Base-by-base conservation (phyloP, 371 early-diverging fungal species). In the Mortierella sp. region DNA sequence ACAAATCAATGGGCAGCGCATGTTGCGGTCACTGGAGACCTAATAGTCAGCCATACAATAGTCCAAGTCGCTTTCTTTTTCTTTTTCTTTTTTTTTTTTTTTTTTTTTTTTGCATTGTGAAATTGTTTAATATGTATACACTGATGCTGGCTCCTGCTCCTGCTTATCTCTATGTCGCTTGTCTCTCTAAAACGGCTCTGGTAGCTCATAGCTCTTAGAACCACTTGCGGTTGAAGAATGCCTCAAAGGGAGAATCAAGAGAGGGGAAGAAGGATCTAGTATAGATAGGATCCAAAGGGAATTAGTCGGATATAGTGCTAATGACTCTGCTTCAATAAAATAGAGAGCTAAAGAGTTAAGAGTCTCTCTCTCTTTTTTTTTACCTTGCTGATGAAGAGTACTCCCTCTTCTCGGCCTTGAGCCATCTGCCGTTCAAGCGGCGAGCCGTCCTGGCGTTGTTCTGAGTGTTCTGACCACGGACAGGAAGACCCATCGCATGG, bases 401-500 rank as follows among this genome's bases (percentile, higher is more conserved):
- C 57, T 77, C 77, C 29, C 60, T 67, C 72, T 59, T 77, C 52
- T 77, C 77, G n/a, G 65, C 57, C 65, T 72, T 71, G 66, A 77
- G 72, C 77, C 77, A 77, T 16, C 88, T 81, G 66, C 89, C 89
- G 58, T 98, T 98, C 65, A 96, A 72, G 68, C 85, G 91, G 81
- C 92, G 95, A 23, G 98, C 96, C 7, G 95, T 97, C 82, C 86
- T 88, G 47, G 93, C 89, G 72, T 98, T 98, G 72, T 94, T 94
- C 72, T 89, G 86, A 4, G 97, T 97, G 66, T 90, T 85, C 79
- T 96, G 96, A 14, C 97, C 98, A 58, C 94, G 92, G 14, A 97
- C 98, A 7, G 98, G 98, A 71, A 94, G 75, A 19, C 94, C 90
- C 87, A 92, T 88, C 60, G 93, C 92, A 70, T 96, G 97, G 66